Conservation (phyloP, 208 protist genomes). For the Phytomonas sp. region DNA sequence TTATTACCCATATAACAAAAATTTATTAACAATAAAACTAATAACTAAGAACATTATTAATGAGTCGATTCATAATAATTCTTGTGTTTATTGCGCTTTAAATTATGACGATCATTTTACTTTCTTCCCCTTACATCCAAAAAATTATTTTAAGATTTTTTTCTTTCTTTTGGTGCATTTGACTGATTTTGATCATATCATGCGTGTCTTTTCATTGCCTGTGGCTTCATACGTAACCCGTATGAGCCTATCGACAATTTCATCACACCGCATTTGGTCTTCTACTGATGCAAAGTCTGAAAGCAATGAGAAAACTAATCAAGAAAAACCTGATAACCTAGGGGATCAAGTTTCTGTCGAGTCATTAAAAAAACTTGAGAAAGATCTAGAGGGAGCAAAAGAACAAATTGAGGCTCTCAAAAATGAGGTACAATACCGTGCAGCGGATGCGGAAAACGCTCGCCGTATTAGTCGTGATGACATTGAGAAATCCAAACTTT, state of each 20-base stretch:
- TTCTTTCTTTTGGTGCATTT: slow-evolving; percentile 6
- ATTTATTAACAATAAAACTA: slow-evolving; percentile 10
- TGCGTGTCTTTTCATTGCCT: slow-evolving; percentile 20
- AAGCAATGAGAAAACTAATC: slow-evolving; percentile 19
- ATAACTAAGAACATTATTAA: slow-evolving; percentile 7
- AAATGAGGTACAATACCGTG: slow-evolving; percentile 80
- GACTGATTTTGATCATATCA: slow-evolving; percentile 1
- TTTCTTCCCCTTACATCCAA: slow-evolving; percentile 8
- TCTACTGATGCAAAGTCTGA: slow-evolving; percentile 25
- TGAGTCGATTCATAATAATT: slow-evolving; percentile 9
- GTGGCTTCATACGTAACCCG: slow-evolving; percentile 7
- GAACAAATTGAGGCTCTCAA: slow-evolving; percentile 56
- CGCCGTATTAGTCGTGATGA: slow-evolving; percentile 84
- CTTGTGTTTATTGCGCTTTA: slow-evolving; percentile 4
- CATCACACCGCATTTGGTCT: slow-evolving; percentile 20
- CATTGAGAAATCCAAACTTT: slow-evolving; percentile 84
- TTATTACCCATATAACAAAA: slow-evolving; percentile 52
- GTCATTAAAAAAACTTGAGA: slow-evolving; percentile 42
- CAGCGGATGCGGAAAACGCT: slow-evolving; percentile 86
- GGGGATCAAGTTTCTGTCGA: slow-evolving; percentile 26
- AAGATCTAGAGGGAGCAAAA: slow-evolving; percentile 56
- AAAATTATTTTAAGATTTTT: slow-evolving; percentile 12
- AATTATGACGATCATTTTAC: slow-evolving; percentile 8
- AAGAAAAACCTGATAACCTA: slow-evolving; percentile 3
- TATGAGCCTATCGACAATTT: slow-evolving; percentile 16